Conservation (phyloP, 1,139 yeast genomes). For the Pichia sp. region DNA sequence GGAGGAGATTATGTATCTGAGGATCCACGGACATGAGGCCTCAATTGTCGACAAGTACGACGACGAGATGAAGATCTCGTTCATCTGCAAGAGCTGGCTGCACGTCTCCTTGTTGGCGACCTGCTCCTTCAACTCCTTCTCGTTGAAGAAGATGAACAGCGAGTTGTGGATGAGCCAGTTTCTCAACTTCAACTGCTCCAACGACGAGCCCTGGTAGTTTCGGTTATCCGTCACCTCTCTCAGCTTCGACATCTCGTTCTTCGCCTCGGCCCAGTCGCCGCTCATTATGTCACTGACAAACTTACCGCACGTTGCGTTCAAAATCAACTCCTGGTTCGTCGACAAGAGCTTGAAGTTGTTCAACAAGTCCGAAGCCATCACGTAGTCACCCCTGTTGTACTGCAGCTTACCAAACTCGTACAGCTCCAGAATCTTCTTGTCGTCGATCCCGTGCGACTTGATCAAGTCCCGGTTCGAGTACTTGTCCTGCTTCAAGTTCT, state of each 20-base stretch:
- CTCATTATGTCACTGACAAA: conserved; percentile 53
- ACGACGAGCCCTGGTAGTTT: conserved; percentile 44
- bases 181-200: conserved; percentile 54
- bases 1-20: conserved; percentile 57
- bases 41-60: conserved; percentile 60
- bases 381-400: conserved; percentile 57
- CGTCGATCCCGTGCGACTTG: conserved; percentile 41
- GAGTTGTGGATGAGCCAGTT: conserved; percentile 67
- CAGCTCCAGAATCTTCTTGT: conserved; percentile 45
- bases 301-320: conserved; percentile 63
- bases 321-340: conserved; percentile 43
- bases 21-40: conserved; percentile 63
- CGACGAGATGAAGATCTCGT: conserved; percentile 52
- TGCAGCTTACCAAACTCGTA: conserved; percentile 56
- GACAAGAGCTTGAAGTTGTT: conserved; percentile 53
- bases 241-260: conserved; percentile 47
- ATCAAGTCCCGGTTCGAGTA: conserved; percentile 45
- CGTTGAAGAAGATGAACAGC: conserved; percentile 53
- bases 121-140: conserved; percentile 23
- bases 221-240: conserved; percentile 55
- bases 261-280: conserved; percentile 47
- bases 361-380: conserved; percentile 50
- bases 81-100: conserved; percentile 26
- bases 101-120: conserved; percentile 31
- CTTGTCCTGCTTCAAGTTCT: conserved; percentile 48